Conservation (phyloP, 1,139 yeast genomes). For the Pichia sp. region DNA sequence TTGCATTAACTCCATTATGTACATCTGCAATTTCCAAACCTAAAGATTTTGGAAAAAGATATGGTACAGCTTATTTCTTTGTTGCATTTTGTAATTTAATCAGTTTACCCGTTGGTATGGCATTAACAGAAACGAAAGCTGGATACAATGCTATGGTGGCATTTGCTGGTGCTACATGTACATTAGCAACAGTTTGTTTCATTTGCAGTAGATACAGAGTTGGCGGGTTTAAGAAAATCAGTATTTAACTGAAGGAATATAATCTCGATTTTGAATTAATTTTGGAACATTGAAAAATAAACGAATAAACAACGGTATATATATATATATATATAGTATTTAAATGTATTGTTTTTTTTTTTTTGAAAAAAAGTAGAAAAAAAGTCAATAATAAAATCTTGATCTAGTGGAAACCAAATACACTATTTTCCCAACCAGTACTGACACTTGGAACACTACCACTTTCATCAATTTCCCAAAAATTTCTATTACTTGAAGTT, state of each 20-base stretch:
- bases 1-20: conserved; percentile 45
- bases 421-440: conserved; percentile 19
- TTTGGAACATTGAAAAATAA: too few relatives aligned
- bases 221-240: conserved; percentile 16
- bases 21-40: conserved; percentile 45
- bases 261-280: too few relatives aligned
- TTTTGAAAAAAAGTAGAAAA: not conserved
- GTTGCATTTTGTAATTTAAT: conserved; percentile 41
- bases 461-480: conserved; percentile 24
- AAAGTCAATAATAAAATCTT: conserved; percentile 13
- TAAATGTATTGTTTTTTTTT: not conserved
- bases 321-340: too few relatives aligned
- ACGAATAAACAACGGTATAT: too few relatives aligned
- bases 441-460: conserved; percentile 23
- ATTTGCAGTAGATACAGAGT: conserved; percentile 18
- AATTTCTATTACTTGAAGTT: conserved; percentile 10
- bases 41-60: conserved; percentile 43
- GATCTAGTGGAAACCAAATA: too few relatives aligned
- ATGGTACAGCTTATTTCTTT: conserved; percentile 42
- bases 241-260: not conserved
- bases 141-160: conserved; percentile 35
- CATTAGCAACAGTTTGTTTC: conserved; percentile 29
- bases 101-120: conserved; percentile 46
- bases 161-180: conserved; percentile 34
- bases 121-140: conserved; percentile 32